phyloP scores from a whole-genome alignment of 2,329 filamentous ascomycete genomes.

The Fusarium buxicola region DNA sequence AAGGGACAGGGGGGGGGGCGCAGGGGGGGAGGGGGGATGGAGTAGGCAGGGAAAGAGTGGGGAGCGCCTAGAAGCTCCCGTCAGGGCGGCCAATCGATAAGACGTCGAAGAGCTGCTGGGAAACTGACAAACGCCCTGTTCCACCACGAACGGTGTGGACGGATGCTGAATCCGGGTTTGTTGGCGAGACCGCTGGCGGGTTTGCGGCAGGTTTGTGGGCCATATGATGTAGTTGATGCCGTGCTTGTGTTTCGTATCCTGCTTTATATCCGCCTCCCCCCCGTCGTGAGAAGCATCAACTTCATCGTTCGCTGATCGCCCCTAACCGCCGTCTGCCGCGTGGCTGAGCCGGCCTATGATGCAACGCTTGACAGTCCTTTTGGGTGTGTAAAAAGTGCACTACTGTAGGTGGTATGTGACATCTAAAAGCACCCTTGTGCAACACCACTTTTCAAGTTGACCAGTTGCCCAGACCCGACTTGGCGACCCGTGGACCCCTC shows the following conservation, averaged over 20 bases:
- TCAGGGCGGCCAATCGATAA: conserved; percentile 36
- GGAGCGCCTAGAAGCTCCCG: conserved; percentile 14
- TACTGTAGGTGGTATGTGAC: no score
- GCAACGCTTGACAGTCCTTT: conserved; percentile 35
- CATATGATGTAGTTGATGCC: conserved; percentile 38
- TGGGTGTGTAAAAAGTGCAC: conserved; percentile 22
- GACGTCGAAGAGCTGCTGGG: conserved; percentile 19
- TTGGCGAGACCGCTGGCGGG: conserved; percentile 20
- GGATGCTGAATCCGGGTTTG: conserved; percentile 36
- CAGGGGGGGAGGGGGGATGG: conserved; percentile 15
- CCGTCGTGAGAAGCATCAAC: conserved; percentile 12
- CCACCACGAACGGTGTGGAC: conserved; percentile 16
- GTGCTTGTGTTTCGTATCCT: conserved; percentile 21
- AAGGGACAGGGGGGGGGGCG: conserved; percentile 10
- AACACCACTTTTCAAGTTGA: conserved; percentile 22
- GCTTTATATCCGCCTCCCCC: conserved; percentile 24
- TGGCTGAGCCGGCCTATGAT: conserved; percentile 42
- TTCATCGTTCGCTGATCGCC: conserved; percentile 34
- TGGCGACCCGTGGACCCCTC: conserved; percentile 22
- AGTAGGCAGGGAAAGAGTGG: conserved; percentile 11
- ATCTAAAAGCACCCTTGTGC: conserved; percentile 33
- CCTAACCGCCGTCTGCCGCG: conserved; percentile 31
- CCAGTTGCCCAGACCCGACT: conserved; percentile 22
- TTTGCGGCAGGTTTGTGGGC: conserved; percentile 29
- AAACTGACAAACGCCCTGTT: conserved; percentile 36